Conservation (phyloP, 164 flowering plant species). For the Nymphaea colorata region DNA sequence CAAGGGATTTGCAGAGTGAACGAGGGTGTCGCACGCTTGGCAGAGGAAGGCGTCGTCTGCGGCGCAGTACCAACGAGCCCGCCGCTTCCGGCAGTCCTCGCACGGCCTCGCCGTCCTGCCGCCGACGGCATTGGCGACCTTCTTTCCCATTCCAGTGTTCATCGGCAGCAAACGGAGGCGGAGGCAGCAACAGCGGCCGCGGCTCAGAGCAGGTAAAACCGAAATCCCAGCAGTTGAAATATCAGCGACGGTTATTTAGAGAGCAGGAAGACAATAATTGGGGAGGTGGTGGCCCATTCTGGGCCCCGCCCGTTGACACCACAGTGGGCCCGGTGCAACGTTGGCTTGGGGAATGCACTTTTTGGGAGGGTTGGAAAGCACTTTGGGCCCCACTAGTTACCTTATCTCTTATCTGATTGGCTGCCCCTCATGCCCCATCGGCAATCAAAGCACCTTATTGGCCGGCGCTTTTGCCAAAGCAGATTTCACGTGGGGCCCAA, state of each 20-base stretch:
- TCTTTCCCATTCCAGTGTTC: neutral
- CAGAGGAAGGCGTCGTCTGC: slow-evolving; percentile 92
- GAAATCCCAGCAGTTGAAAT: neutral
- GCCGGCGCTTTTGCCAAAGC: neutral
- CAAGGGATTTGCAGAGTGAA: slow-evolving; percentile 72
- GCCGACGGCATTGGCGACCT: slow-evolving; percentile 26
- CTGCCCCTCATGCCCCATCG: neutral
- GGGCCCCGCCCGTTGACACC: neutral
- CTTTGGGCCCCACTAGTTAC: neutral
- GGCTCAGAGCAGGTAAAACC: too few relatives aligned
- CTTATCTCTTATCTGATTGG: neutral
- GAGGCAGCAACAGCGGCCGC: neutral
- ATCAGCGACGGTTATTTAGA: neutral
- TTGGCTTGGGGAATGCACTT: neutral
- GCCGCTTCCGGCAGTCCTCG: slow-evolving; percentile 48
- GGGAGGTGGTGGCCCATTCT: neutral
- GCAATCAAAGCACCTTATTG: neutral
- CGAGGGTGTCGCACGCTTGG: slow-evolving; percentile 62
- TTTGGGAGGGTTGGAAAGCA: neutral
- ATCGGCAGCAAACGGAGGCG: neutral
- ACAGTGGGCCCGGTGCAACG: too few relatives aligned
- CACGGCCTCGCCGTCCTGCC: slow-evolving; percentile 75
- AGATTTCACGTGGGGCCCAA: neutral
- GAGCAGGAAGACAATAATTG: neutral
- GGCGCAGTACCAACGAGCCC: slow-evolving; percentile 83